These are phyloP conservation scores for Candida ulmi DNA, from an alignment of 805 yeast species.

Conservation along the genomic window DNA sequence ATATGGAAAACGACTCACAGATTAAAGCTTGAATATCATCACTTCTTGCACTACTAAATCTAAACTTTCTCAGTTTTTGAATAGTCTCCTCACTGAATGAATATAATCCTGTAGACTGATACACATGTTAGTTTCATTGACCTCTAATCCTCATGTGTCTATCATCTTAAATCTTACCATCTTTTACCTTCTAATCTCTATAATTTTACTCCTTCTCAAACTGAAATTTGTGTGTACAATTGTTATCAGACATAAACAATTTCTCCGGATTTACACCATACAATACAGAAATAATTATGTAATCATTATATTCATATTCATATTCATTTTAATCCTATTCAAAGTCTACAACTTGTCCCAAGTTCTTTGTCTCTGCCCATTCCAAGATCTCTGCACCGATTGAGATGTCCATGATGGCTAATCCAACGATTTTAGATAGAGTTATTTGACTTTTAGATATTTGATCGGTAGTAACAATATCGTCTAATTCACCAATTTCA, in stretches of 20 bases:
- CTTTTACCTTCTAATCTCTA: too few relatives aligned
- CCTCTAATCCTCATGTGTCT: too few relatives aligned
- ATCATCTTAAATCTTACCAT: too few relatives aligned
- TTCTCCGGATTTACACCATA: too few relatives aligned
- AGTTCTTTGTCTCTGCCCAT: constrained; percentile 17
- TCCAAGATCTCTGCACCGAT: constrained; percentile 40
- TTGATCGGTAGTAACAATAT: constrained; percentile 5
- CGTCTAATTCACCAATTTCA: constrained; percentile 42
- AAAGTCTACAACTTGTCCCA: constrained; percentile 30
- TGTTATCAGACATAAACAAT: too few relatives aligned
- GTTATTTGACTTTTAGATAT: constrained; percentile 26
- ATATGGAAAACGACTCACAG: constrained; percentile 31
- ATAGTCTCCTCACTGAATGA: constrained; percentile 58
- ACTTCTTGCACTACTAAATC: constrained; percentile 66
- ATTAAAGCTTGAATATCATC: constrained; percentile 55
- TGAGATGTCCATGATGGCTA: constrained; percentile 58
- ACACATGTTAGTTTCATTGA: too few relatives aligned
- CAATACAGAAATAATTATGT: too few relatives aligned
- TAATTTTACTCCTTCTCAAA: too few relatives aligned
- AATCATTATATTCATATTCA: too few relatives aligned
- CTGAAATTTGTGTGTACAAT: too few relatives aligned
- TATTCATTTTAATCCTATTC: too few relatives aligned
- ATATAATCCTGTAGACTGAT: constrained; percentile 48
- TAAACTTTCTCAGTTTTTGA: constrained; percentile 59
- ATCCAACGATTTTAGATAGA: constrained; percentile 53